These are phyloP conservation scores for Cardiospermum halicacabum DNA, from an alignment of 345 rosid species.

Conservation along the genomic window DNA sequence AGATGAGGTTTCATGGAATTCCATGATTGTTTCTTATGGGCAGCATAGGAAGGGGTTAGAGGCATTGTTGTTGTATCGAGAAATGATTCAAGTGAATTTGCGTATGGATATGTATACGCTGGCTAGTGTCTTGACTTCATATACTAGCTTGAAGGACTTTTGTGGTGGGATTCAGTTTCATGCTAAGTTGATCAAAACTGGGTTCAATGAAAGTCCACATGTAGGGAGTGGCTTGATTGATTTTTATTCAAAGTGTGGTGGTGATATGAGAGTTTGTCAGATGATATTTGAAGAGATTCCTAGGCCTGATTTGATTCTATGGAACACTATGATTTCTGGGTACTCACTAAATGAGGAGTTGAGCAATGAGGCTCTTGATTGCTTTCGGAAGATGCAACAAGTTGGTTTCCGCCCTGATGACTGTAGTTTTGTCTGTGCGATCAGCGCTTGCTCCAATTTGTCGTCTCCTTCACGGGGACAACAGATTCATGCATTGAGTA, in stretches of 20 bases:
- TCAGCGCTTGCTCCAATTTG: conserved; percentile 68
- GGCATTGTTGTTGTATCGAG: conserved; percentile 63
- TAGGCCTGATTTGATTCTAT: conserved; percentile 64
- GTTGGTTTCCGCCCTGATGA: conserved; percentile 72
- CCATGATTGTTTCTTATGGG: conserved; percentile 86
- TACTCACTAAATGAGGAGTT: conserved; percentile 63
- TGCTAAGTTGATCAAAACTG: conserved; percentile 53
- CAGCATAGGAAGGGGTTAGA: conserved; percentile 67
- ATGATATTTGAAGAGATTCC: conserved; percentile 70
- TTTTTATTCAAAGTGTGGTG: conserved; percentile 76
- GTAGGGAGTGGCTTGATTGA: conserved; percentile 90
- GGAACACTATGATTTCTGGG: conserved; percentile 93
- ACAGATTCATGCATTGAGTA: conserved; percentile 69
- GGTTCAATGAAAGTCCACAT: conserved; percentile 67
- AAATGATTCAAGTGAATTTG: conserved; percentile 53
- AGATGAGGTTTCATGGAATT: conserved; percentile 92
- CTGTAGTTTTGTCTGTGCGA: conserved; percentile 77
- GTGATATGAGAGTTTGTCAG: conserved; percentile 41
- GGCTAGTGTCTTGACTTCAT: conserved; percentile 76
- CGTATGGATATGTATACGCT: conserved; percentile 69
- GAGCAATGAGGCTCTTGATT: conserved; percentile 60
- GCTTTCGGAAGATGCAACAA: conserved; percentile 56
- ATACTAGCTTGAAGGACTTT: conserved; percentile 50
- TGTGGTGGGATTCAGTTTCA: conserved; percentile 80
- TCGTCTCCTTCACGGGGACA: conserved; percentile 77